These are phyloP conservation scores for Wickerhamomyces mucosus DNA, from an alignment of 805 yeast species.

Conservation along the genomic window DNA sequence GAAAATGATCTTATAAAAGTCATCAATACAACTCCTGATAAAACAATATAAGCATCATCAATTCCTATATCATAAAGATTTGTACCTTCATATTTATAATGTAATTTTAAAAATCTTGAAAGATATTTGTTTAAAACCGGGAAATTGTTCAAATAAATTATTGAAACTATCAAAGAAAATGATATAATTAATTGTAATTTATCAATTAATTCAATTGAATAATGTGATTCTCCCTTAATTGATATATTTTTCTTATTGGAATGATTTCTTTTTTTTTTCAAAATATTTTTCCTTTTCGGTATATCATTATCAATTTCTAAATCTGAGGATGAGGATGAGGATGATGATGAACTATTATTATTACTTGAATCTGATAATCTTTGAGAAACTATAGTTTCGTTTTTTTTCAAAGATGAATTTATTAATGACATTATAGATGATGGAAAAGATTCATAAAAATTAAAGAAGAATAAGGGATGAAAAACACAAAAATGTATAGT, in stretches of 20 bases:
- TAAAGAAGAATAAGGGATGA: neutral
- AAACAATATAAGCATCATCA: constrained; percentile 45
- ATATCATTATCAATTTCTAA: constrained; percentile 1
- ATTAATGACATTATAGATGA: constrained; percentile 2
- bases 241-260: too few species aligned
- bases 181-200: constrained; percentile 23
- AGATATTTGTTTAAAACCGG: constrained; percentile 22
- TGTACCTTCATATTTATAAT: constrained; percentile 24
- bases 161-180: constrained; percentile 9
- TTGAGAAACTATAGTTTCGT: constrained; percentile 7
- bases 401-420: constrained; percentile 5
- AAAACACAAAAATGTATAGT: too few species aligned
- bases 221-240: constrained; percentile 1
- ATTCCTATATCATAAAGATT: constrained; percentile 42
- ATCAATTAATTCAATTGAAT: constrained; percentile 13
- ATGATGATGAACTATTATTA: constrained; percentile 2
- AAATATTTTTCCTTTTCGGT: neutral
- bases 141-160: constrained; percentile 18
- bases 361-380: constrained; percentile 1
- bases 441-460: neutral
- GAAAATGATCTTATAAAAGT: constrained; percentile 50
- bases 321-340: constrained; percentile 5
- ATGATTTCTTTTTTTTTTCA: neutral
- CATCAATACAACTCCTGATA: constrained; percentile 44
- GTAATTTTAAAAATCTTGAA: constrained; percentile 31